Percentiles rank a stretch among this genome's conserved stretches.
These are phyloP conservation scores for Pulveroboletus sp. DNA, from an alignment of 768 basidiomycete species.

Conservation along the genomic window DNA sequence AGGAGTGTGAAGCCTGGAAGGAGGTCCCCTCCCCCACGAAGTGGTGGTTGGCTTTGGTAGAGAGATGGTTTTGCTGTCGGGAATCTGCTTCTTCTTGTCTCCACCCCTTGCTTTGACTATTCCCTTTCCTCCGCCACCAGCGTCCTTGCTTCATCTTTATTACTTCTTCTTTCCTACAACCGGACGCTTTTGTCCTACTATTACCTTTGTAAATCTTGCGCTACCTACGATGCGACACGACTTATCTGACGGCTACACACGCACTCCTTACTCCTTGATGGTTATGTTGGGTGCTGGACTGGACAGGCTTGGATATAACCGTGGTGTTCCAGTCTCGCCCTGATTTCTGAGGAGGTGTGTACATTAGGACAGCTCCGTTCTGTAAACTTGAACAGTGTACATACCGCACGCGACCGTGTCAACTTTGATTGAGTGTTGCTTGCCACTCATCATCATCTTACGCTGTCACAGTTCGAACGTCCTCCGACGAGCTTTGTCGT, in stretches of 20 bases:
- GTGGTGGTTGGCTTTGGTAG: conserved; percentile 58
- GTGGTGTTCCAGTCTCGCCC: background rate
- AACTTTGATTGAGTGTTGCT: background rate
- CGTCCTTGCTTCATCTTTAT: conserved; percentile 18
- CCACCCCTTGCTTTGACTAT: conserved; percentile 14
- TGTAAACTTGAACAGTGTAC: background rate
- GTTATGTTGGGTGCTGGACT: conserved; percentile 7
- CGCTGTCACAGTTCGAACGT: background rate
- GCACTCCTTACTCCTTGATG: conserved; percentile 16
- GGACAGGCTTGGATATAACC: background rate
- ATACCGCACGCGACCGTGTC: no score
- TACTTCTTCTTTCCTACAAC: background rate
- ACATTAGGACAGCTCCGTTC: background rate
- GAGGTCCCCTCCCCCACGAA: conserved; percentile 43
- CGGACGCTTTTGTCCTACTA: conserved; percentile 8
- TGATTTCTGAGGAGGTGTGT: conserved; percentile 15
- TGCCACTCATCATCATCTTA: background rate
- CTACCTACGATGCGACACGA: conserved; percentile 27
- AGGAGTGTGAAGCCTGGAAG: conserved; percentile 43
- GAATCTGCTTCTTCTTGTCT: conserved; percentile 34
- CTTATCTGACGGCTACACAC: conserved; percentile 14
- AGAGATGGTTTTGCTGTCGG: conserved; percentile 25
- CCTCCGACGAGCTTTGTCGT: background rate
- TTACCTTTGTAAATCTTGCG: conserved; percentile 15
- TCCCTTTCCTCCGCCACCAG: conserved; percentile 20